Evolutionary conservation across 768 basidiomycete genomes (phyloP).

Genomic region (Tricholoma terreum): DNA sequence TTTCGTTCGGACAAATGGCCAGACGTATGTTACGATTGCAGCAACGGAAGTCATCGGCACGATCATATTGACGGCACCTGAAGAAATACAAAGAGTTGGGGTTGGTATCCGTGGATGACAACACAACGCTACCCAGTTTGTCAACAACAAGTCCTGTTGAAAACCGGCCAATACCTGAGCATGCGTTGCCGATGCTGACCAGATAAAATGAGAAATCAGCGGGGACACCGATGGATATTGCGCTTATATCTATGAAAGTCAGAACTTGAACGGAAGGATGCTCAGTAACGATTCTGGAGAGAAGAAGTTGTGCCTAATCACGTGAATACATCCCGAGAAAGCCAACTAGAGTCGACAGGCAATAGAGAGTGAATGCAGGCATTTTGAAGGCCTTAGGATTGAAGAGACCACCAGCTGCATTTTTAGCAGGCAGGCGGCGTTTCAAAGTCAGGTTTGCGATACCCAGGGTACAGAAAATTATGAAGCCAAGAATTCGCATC

Average conservation of each 20-base stretch:
- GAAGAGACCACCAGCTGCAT: conserved; percentile 51
- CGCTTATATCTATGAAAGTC: conserved; percentile 58
- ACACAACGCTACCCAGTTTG: conserved; percentile 34
- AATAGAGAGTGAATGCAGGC: conserved; percentile 50
- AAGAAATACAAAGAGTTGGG: background rate
- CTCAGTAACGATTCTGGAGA: background rate
- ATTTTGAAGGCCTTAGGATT: conserved; percentile 44
- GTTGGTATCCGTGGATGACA: background rate
- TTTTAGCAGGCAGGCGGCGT: conserved; percentile 52
- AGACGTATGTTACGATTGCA: conserved; percentile 51
- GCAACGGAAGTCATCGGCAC: conserved; percentile 48
- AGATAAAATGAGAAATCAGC: conserved; percentile 53
- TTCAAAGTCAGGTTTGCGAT: conserved; percentile 43
- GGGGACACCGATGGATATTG: conserved; percentile 42
- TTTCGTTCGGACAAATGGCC: conserved; percentile 53
- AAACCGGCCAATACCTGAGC: conserved; percentile 54
- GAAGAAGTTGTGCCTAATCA: conserved; percentile 17
- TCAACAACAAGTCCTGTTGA: conserved; percentile 48
- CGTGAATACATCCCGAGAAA: conserved; percentile 67
- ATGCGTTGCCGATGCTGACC: conserved; percentile 59
- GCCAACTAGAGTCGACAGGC: conserved; percentile 39
- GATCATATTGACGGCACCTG: conserved; percentile 59
- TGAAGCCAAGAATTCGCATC: conserved; percentile 61
- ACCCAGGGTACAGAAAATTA: conserved; percentile 46
- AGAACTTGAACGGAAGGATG: conserved; percentile 34